Percentiles rank a stretch among this genome's conserved stretches.
phyloP scores from a whole-genome alignment of 106 monocot species.

The Allium cepa region DNA sequence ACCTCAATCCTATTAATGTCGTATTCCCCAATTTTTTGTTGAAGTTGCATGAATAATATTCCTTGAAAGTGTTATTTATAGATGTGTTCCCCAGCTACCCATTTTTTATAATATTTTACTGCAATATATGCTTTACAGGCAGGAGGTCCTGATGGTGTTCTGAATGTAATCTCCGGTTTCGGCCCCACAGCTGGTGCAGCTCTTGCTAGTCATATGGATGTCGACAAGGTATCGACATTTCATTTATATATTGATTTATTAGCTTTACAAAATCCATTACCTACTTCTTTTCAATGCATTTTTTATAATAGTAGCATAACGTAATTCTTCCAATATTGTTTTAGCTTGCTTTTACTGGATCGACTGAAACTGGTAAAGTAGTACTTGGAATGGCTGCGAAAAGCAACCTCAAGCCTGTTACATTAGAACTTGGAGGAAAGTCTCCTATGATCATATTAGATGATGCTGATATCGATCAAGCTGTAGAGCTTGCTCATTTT shows the following conservation, averaged over 20 bases:
- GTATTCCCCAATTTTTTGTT: no score
- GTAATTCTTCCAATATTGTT: not conserved
- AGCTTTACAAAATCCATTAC: no score
- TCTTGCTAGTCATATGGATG: slow-evolving; percentile 69
- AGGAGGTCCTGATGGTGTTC: slow-evolving; percentile 43
- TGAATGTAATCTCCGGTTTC: slow-evolving; percentile 52
- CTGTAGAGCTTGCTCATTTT: slow-evolving; percentile 53
- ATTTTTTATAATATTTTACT: no score
- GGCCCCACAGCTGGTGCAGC: slow-evolving; percentile 62
- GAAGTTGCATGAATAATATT: no score
- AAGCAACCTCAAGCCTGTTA: slow-evolving; percentile 66
- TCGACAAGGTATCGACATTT: slow-evolving; percentile 45
- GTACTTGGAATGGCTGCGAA: slow-evolving; percentile 61
- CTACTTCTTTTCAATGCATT: no score
- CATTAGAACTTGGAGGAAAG: slow-evolving; percentile 57
- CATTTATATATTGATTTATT: no score
- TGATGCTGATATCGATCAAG: slow-evolving; percentile 62
- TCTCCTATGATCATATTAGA: slow-evolving; percentile 62
- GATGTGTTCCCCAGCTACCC: no score
- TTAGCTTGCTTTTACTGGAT: slow-evolving; percentile 62
- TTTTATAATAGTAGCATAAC: no score
- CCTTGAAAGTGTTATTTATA: no score
- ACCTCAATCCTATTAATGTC: no score
- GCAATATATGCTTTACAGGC: slow-evolving; percentile 18
- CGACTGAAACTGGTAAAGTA: slow-evolving; percentile 45